Percentiles rank a stretch among this genome's conserved stretches.
These are phyloP conservation scores for Backusella tarrabulga DNA, from an alignment of 192 early-diverging fungal species.

Conservation along the genomic window DNA sequence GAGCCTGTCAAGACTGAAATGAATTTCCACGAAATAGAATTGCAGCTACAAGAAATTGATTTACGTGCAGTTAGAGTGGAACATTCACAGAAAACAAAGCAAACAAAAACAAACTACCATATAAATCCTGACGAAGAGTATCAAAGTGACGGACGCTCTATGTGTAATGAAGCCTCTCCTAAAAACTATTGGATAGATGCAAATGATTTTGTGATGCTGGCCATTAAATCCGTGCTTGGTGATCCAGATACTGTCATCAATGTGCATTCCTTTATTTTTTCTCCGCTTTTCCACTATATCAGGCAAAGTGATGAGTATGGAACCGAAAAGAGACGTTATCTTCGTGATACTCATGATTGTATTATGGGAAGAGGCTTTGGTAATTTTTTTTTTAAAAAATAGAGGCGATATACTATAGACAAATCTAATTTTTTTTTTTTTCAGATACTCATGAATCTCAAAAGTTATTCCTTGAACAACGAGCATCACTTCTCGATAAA, in stretches of 20 bases:
- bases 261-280: slow-evolving; percentile 13
- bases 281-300: slow-evolving; percentile 12
- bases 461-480: neutral
- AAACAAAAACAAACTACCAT: neutral
- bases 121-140: neutral
- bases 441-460: neutral
- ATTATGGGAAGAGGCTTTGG: neutral
- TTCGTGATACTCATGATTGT: slow-evolving; percentile 10
- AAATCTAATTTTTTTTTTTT: neutral
- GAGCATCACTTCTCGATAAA: neutral
- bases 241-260: neutral
- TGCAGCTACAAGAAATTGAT: slow-evolving; percentile 34
- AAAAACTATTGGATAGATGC: slow-evolving; percentile 15
- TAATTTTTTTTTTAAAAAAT: neutral
- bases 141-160: neutral
- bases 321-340: slow-evolving; percentile 5
- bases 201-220: slow-evolving; percentile 11
- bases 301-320: neutral
- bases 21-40: slow-evolving; percentile 35
- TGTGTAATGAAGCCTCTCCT: neutral
- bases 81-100: neutral
- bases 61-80: slow-evolving; percentile 23
- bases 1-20: slow-evolving; percentile 22
- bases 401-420: neutral
- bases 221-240: neutral